Percentiles rank a stretch among this genome's conserved stretches.
phyloP scores from a whole-genome alignment of 2,329 filamentous ascomycete genomes.

The Epichloe gansuensis region DNA sequence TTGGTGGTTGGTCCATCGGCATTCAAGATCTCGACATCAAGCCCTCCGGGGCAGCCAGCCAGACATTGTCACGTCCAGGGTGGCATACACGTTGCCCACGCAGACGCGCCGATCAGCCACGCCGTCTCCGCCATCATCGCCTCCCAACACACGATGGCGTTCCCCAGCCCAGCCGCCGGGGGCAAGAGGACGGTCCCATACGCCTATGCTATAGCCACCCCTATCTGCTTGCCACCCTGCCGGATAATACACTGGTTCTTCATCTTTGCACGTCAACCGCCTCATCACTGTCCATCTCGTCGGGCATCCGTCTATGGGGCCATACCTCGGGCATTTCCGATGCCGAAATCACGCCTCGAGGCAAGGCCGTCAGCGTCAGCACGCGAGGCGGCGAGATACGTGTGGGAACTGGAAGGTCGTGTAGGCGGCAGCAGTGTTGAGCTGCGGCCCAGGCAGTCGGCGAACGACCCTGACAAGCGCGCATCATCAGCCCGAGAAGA shows the following conservation, averaged over 20 bases:
- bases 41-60: slow-evolving; percentile 13
- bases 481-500: slow-evolving; percentile 6
- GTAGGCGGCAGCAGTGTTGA: slow-evolving; percentile 41
- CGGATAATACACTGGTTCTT: slow-evolving; percentile 77
- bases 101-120: slow-evolving; percentile 12
- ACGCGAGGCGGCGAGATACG: slow-evolving; percentile 63
- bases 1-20: slow-evolving; percentile 76
- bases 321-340: slow-evolving; percentile 84
- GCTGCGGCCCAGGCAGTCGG: slow-evolving; percentile 29
- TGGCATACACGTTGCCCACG: slow-evolving; percentile 25
- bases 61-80: slow-evolving; percentile 23
- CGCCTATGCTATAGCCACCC: slow-evolving; percentile 65
- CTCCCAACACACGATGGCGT: slow-evolving; percentile 5
- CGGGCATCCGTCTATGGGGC: slow-evolving; percentile 72
- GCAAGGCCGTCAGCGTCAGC: slow-evolving; percentile 85
- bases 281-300: slow-evolving; percentile 53
- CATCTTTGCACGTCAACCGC: slow-evolving; percentile 68
- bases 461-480: slow-evolving; percentile 10
- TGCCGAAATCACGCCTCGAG: slow-evolving; percentile 70
- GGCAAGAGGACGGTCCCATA: slow-evolving; percentile 36
- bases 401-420: slow-evolving; percentile 81
- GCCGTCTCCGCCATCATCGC: slow-evolving; percentile 8
- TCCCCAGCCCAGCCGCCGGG: slow-evolving; percentile 3
- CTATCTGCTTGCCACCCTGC: slow-evolving; percentile 71
- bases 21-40: slow-evolving; percentile 75